phyloP scores from a whole-genome alignment of 352 stramenopile species.

The Globisporangium sylvaticum region DNA sequence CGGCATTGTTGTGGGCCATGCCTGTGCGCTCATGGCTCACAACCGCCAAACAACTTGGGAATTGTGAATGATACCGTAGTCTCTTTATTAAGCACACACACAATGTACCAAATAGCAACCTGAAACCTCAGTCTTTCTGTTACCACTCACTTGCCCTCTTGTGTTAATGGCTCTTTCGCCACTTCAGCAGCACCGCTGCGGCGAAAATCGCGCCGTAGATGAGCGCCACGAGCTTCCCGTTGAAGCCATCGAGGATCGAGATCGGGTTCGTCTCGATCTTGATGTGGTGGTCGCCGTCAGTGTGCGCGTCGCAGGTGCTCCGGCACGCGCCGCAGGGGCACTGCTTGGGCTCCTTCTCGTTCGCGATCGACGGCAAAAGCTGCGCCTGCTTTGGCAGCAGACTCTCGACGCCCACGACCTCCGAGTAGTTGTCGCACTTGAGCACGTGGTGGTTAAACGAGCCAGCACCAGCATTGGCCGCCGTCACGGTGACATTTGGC shows the following conservation, averaged over 20 bases:
- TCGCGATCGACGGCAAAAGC: slow-evolving; percentile 62
- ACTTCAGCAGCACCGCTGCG: slow-evolving; percentile 35
- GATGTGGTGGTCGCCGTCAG: slow-evolving; percentile 30
- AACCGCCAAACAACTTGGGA: background rate
- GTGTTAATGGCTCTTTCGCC: slow-evolving; percentile 29
- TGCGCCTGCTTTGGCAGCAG: slow-evolving; percentile 63
- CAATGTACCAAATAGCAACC: background rate
- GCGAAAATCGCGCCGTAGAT: slow-evolving; percentile 51
- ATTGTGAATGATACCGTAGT: background rate
- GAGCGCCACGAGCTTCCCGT: slow-evolving; percentile 46
- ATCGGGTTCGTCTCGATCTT: slow-evolving; percentile 65
- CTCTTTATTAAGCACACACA: background rate
- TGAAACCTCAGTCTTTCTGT: background rate
- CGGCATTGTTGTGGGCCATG: background rate
- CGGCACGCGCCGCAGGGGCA: slow-evolving; percentile 74
- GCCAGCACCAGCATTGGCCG: slow-evolving; percentile 8
- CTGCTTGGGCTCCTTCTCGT: slow-evolving; percentile 44
- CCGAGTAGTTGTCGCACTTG: slow-evolving; percentile 78
- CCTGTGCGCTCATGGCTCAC: background rate
- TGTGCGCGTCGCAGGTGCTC: slow-evolving; percentile 55
- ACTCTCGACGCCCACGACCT: slow-evolving; percentile 30
- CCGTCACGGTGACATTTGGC: background rate
- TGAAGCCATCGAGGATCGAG: slow-evolving; percentile 62
- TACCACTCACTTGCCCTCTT: background rate
- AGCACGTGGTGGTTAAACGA: slow-evolving; percentile 53